Percentiles rank a stretch among this genome's conserved stretches.
Evolutionary conservation across 192 early-diverging fungal species (phyloP).

Genomic region (Umbelopsis isabellina): DNA sequence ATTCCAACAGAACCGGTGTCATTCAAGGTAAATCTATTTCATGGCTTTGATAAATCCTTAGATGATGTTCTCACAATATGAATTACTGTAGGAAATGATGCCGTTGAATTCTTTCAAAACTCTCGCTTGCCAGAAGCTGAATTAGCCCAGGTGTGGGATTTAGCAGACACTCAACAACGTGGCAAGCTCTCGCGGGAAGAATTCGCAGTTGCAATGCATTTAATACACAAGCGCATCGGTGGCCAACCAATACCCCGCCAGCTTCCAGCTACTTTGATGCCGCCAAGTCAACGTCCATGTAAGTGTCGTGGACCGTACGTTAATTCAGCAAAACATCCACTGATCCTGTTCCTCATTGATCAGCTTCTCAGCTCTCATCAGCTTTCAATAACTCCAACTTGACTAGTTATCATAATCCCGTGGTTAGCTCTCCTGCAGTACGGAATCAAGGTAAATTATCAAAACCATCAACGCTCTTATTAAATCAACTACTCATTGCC

Average conservation of each 20-base stretch:
- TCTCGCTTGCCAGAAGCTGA: constrained; percentile 40
- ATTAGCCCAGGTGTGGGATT: constrained; percentile 56
- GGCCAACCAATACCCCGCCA: constrained; percentile 57
- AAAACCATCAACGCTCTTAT: not conserved
- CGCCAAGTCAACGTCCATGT: constrained; percentile 50
- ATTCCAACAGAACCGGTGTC: constrained; percentile 61
- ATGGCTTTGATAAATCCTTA: not conserved
- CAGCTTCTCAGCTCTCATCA: not conserved
- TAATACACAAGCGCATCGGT: constrained; percentile 65
- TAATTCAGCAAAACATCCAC: not conserved
- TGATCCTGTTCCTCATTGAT: not conserved
- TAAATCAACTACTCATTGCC: not conserved
- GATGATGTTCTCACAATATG: not conserved
- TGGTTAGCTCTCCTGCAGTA: not conserved
- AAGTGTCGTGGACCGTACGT: not conserved
- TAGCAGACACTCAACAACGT: constrained; percentile 65
- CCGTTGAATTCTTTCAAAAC: constrained; percentile 47
- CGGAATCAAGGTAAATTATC: not conserved
- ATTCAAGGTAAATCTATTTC: constrained; percentile 56
- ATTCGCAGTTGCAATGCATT: constrained; percentile 82
- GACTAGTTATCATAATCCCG: not conserved
- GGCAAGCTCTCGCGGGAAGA: constrained; percentile 69
- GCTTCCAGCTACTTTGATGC: constrained; percentile 59
- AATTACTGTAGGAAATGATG: constrained; percentile 32
- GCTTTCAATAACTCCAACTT: not conserved